phyloP scores from a whole-genome alignment of 2,329 filamentous ascomycete species.

The Bimuria novae-zelandiae region DNA sequence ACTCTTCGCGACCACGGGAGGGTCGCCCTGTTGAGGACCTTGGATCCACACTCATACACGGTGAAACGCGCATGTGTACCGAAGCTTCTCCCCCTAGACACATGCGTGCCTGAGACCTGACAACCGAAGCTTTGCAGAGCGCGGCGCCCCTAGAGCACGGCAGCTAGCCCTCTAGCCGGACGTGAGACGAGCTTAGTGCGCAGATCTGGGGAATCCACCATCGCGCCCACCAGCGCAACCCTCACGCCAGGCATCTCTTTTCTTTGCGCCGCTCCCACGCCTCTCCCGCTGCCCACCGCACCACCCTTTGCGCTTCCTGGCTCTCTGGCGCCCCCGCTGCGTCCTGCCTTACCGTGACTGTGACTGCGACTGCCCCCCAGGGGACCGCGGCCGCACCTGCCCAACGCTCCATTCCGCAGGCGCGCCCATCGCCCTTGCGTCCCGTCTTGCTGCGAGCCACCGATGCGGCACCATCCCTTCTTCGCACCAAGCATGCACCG shows the following conservation, averaged over 20 bases:
- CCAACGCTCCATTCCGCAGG: conserved; percentile 28
- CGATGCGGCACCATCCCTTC: conserved; percentile 47
- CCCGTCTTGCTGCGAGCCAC: conserved; percentile 28
- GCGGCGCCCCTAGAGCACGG: conserved; percentile 6
- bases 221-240: conserved; percentile 3
- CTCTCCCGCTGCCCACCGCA: conserved; percentile 8
- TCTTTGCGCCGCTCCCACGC: conserved; percentile 3
- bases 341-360: no score
- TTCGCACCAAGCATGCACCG: conserved; percentile 47
- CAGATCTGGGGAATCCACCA: conserved; percentile 13
- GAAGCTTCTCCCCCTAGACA: not conserved
- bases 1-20: no score
- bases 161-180: conserved; percentile 5
- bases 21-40: no score
- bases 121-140: conserved; percentile 2
- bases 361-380: not conserved
- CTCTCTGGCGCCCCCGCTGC: not conserved
- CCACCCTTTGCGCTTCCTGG: not conserved
- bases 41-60: no score
- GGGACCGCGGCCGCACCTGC: conserved; percentile 2
- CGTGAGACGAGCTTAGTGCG: conserved; percentile 8
- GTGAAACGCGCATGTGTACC: no score
- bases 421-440: conserved; percentile 38
- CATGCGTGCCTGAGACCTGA: not conserved
- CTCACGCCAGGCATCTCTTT: not conserved